Evolutionary conservation across 352 stramenopile genomes (phyloP), one percentile per base, ranked within the genome.

Genomic region (Phytophthora vignae): DNA sequence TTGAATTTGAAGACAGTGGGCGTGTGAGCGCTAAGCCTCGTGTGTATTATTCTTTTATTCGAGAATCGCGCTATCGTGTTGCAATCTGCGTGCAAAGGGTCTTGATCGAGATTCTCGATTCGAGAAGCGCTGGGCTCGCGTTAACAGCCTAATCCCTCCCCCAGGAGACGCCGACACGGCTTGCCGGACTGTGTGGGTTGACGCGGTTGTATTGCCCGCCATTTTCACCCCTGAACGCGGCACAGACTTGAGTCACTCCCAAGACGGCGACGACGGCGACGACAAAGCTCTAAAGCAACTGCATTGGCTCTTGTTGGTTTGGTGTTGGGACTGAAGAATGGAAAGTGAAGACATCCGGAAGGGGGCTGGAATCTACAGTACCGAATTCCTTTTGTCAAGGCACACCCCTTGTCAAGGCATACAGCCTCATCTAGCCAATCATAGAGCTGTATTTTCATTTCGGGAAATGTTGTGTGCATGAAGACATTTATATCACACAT

Each of bases 1-100:
- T 75, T 36, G 68, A 67, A 10, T 63, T 75, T 25, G 68, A 75
- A 38, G 67, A 74, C 40, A 5, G 4, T 46, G 12, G 14, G 5
- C 40, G 11, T 19, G n/a, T 46, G 40, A 17, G 14, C 40, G n/a
- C 12, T 19, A 12, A 7, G 40, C 5, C 12, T 46, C 15, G 40
- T 46, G 5, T 14, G 15, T n/a, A 46, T n/a, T n/a, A 46, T 46
- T 46, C 40, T 33, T 33, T 33, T 33, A 46, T 46, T 46, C 40
- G 12, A 46, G 40, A 8, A 46, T 6, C 14, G n/a, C 4, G 9
- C 25, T 29, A 29, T 29, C 25, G 25, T 29, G 25, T 29, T 29
- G 25, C 25, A 40, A 14, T 19, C 40, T 19, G 9, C 33, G 33
- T 40, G 1, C 25, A 40, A 40, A 40, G 33, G 8, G 33, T 46